Percentiles rank a stretch among this genome's conserved stretches.
Conservation (phyloP, 2,329 filamentous ascomycete species). For the Aspergillus hortae region DNA sequence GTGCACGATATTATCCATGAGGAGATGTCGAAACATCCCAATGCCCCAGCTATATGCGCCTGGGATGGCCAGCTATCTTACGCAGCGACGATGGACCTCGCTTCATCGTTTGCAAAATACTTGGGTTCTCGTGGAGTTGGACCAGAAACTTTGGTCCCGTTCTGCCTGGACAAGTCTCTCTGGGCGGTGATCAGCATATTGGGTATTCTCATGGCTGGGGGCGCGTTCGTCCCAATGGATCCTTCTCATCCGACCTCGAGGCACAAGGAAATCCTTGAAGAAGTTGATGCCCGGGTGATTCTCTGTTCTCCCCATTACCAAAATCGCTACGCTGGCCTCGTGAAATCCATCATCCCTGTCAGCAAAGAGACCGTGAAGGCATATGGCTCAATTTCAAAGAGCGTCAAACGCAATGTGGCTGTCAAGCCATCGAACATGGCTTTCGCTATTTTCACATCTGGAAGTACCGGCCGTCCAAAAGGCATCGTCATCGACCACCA, state of each 20-base stretch:
- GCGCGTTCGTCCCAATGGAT: slow-evolving; percentile 33
- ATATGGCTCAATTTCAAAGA: slow-evolving; percentile 17
- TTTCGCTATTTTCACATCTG: slow-evolving; percentile 37
- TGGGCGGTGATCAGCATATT: slow-evolving; percentile 33
- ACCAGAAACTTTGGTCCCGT: slow-evolving; percentile 29
- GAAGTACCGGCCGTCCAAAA: slow-evolving; percentile 36
- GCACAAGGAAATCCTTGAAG: slow-evolving; percentile 30
- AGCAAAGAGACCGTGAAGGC: slow-evolving; percentile 30
- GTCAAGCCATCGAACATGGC: slow-evolving; percentile 27
- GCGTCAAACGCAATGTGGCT: background rate
- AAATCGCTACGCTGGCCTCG: slow-evolving; percentile 24
- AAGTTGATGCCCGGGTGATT: slow-evolving; percentile 30
- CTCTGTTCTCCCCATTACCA: slow-evolving; percentile 31
- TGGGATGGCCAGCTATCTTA: slow-evolving; percentile 37
- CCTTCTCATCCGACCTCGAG: slow-evolving; percentile 32
- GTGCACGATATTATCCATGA: slow-evolving; percentile 32
- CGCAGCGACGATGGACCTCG: slow-evolving; percentile 25
- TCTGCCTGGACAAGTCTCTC: slow-evolving; percentile 34
- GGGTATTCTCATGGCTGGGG: slow-evolving; percentile 32
- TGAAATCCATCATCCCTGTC: slow-evolving; percentile 30
- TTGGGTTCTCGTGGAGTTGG: slow-evolving; percentile 29
- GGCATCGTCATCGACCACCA: slow-evolving; percentile 35
- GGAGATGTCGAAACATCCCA: slow-evolving; percentile 19
- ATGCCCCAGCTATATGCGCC: slow-evolving; percentile 31
- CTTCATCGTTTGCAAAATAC: slow-evolving; percentile 29